A percentile compares a stretch with the other conserved stretches of the same genome.
These are phyloP conservation scores for Lipomyces sp. DNA, from an alignment of 805 yeast species.

Conservation along the genomic window DNA sequence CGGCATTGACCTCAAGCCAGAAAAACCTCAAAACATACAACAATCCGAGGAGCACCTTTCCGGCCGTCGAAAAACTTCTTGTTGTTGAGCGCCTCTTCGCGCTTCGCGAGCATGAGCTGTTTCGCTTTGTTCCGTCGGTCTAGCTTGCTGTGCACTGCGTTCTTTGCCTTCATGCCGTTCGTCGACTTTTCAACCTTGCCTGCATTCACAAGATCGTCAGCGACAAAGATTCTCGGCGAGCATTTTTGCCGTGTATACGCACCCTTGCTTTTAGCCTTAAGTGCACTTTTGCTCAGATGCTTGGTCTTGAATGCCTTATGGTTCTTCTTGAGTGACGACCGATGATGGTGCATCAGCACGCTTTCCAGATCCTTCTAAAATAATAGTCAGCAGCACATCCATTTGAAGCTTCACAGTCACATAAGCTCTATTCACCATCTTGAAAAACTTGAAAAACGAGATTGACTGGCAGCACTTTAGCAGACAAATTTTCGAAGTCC, in stretches of 20 bases:
- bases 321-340: conserved; percentile 75
- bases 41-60: conserved; percentile 76
- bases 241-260: neutral
- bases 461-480: conserved; percentile 8
- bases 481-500: no score
- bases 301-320: conserved; percentile 90
- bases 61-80: conserved; percentile 76
- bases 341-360: conserved; percentile 57
- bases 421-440: no score
- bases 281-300: conserved; percentile 83
- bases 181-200: conserved; percentile 81
- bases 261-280: conserved; percentile 64
- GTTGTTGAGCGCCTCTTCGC: conserved; percentile 53
- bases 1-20: neutral
- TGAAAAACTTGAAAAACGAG: no score
- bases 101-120: conserved; percentile 74
- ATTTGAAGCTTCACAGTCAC: neutral
- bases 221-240: no score
- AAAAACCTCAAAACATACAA: conserved; percentile 40
- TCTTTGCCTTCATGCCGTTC: conserved; percentile 24
- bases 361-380: conserved; percentile 3
- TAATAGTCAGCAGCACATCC: neutral
- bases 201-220: conserved; percentile 4
- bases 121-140: conserved; percentile 76
- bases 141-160: conserved; percentile 44